Evolutionary conservation across 305 asterid species (phyloP), one percentile per base, ranked within the genome.

Genomic region (Fraxinus latifolia): DNA sequence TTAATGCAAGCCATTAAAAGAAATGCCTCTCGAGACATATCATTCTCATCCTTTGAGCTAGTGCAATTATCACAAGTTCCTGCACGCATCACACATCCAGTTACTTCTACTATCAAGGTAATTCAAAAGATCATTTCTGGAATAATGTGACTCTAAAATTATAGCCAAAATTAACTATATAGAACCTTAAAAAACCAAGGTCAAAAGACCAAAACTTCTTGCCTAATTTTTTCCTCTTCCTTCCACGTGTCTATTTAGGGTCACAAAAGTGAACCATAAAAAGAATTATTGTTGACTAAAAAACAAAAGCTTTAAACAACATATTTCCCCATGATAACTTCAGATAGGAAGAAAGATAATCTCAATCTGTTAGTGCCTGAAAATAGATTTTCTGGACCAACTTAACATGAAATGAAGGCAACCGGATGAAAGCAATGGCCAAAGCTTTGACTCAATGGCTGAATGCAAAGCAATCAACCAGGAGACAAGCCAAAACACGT

Each of bases 51-150:
- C 87, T 79, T 90, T 79, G 93, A 83, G 89, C 79, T 89, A 34
- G 97, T 94, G 90, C 99, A 95, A 89, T 93, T 95, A 88, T 95
- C 99, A 74, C 98, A 95, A 79, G 91, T 90, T 79, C 97, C 98
- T 95, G 90, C 89, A 91, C 50, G 73, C 73, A 85, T 77, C 79
- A 84, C 77, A 42, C 7, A 84, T 72, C 67, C 23, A 42, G 81
- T 67, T 60, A 77, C 50, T 71, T 15, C 74, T 39, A 74, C 62
- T 81, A 67, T 76, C 33, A 50, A 39, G 31, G 37, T 74, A 85
- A 75, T 44, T 71, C 58, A 78, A 21, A 60, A 42, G 79, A 77
- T 53, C 19, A 25, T 77, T 77, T 79, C 81, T 67, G 70, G 55
- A 32, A 76, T 71, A 67, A 80, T 80, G 73, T 27, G 29, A 74